Evolutionary conservation across 202 grass and related monocot genomes (phyloP).

Genomic region (Brachypodium distachyon): DNA sequence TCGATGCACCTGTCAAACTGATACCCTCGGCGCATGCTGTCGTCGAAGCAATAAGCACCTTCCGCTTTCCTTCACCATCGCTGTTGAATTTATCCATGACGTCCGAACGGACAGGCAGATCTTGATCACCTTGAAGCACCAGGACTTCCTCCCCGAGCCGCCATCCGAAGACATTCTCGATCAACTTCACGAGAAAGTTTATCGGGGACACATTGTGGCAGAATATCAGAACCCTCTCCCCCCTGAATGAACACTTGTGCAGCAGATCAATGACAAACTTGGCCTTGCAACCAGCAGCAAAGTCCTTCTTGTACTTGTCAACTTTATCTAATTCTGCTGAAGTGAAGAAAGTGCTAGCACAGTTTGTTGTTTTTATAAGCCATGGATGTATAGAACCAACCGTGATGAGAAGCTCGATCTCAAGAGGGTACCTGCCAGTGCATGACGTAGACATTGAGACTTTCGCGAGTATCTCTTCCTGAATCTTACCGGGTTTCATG

Average conservation of each 20-base stretch:
- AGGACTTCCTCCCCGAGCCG: slow-evolving; percentile 65
- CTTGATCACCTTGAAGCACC: slow-evolving; percentile 68
- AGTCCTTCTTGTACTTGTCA: slow-evolving; percentile 24
- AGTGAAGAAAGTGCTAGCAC: slow-evolving; percentile 46
- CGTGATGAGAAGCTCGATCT: slow-evolving; percentile 66
- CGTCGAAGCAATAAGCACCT: slow-evolving; percentile 79
- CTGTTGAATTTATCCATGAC: slow-evolving; percentile 84
- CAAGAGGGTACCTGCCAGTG: slow-evolving; percentile 37
- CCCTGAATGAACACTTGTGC: slow-evolving; percentile 53
- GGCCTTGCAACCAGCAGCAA: slow-evolving; percentile 48
- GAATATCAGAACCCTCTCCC: slow-evolving; percentile 84
- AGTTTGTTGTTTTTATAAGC: slow-evolving; percentile 49
- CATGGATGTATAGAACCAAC: slow-evolving; percentile 78
- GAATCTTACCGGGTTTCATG: slow-evolving; percentile 53
- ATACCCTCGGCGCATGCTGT: slow-evolving; percentile 93
- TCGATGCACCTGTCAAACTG: slow-evolving; percentile 86
- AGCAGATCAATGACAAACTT: slow-evolving; percentile 86
- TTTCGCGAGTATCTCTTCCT: slow-evolving; percentile 52
- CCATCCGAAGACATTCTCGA: slow-evolving; percentile 63
- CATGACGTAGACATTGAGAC: slow-evolving; percentile 19
- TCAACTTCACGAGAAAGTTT: slow-evolving; percentile 47
- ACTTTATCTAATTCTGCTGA: slow-evolving; percentile 36
- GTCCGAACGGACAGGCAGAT: slow-evolving; percentile 42
- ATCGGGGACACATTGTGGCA: slow-evolving; percentile 79
- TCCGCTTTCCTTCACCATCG: slow-evolving; percentile 42